phyloP scores from a whole-genome alignment of 768 basidiomycete genomes.

The Naganishia vaughanmartiniae region DNA sequence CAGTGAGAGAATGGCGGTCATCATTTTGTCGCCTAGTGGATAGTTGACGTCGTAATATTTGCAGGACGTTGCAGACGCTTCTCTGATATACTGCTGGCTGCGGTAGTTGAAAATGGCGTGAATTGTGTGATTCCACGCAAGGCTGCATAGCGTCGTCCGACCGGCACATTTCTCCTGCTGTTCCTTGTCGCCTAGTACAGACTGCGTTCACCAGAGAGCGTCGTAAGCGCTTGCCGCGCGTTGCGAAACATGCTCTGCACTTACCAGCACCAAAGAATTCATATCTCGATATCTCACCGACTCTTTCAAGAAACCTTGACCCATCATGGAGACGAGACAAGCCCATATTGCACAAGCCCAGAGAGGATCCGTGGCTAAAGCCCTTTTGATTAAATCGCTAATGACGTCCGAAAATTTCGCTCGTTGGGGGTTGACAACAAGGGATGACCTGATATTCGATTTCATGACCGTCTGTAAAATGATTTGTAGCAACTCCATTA shows the following conservation, averaged over 20 bases:
- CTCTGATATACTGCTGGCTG: constrained; percentile 31
- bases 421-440: constrained; percentile 1
- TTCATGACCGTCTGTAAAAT: neutral
- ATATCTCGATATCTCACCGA: constrained; percentile 36
- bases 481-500: neutral
- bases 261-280: constrained; percentile 47
- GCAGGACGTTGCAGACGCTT: constrained; percentile 31
- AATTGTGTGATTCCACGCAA: constrained; percentile 48
- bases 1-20: constrained; percentile 38
- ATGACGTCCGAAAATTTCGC: constrained; percentile 20
- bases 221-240: neutral
- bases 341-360: constrained; percentile 50
- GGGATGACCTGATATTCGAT: constrained; percentile 5
- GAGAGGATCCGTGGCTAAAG: constrained; percentile 38
- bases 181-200: constrained; percentile 5
- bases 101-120: constrained; percentile 43
- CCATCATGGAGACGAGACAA: constrained; percentile 43
- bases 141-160: constrained; percentile 30
- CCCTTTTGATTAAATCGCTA: constrained; percentile 33
- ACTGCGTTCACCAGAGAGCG: neutral
- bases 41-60: constrained; percentile 35
- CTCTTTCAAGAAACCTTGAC: constrained; percentile 39
- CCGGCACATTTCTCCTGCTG: constrained; percentile 22
- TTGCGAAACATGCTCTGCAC: constrained; percentile 20
- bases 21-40: constrained; percentile 26